Percentiles rank a stretch among this genome's conserved stretches.
These are phyloP conservation scores for Boletus subcaerulescens DNA, from an alignment of 768 basidiomycete species.

Conservation along the genomic window DNA sequence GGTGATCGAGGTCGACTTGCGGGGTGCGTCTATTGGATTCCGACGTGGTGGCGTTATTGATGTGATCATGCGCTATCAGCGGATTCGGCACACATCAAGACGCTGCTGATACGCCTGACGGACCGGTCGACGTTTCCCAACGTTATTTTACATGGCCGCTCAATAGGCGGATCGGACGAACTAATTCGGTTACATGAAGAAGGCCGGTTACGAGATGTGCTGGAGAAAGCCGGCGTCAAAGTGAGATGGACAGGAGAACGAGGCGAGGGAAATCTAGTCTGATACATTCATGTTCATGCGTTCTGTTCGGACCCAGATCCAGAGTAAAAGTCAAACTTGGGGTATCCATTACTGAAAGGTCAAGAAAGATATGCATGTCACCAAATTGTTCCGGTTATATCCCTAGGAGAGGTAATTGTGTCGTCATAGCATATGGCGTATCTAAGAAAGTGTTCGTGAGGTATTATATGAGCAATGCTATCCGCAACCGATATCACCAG, in stretches of 20 bases:
- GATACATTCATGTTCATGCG: neutral
- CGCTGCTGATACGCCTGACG: conserved; percentile 64
- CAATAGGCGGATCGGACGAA: conserved; percentile 66
- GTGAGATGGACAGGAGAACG: conserved; percentile 24
- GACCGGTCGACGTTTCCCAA: conserved; percentile 73
- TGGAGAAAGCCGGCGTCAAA: conserved; percentile 47
- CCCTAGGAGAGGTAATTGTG: neutral
- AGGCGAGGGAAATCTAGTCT: neutral
- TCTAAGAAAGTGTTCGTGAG: conserved; percentile 4
- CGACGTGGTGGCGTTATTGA: neutral
- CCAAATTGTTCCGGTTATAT: neutral
- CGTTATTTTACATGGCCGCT: conserved; percentile 58
- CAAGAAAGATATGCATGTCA: conserved; percentile 4
- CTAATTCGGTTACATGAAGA: conserved; percentile 46
- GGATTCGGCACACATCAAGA: conserved; percentile 62
- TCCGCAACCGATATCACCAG: too few relatives aligned
- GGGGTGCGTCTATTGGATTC: conserved; percentile 41
- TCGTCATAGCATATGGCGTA: conserved; percentile 2
- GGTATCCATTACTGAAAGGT: neutral
- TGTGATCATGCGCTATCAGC: conserved; percentile 33
- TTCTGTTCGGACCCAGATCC: neutral
- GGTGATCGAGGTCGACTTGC: conserved; percentile 72
- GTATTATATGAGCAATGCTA: neutral
- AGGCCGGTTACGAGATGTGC: conserved; percentile 39
- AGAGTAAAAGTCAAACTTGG: too few relatives aligned